Evolutionary conservation across 371 early-diverging fungal genomes (phyloP), one percentile per base, ranked within the genome.

Genomic region (Capillidium rhysosporum): DNA sequence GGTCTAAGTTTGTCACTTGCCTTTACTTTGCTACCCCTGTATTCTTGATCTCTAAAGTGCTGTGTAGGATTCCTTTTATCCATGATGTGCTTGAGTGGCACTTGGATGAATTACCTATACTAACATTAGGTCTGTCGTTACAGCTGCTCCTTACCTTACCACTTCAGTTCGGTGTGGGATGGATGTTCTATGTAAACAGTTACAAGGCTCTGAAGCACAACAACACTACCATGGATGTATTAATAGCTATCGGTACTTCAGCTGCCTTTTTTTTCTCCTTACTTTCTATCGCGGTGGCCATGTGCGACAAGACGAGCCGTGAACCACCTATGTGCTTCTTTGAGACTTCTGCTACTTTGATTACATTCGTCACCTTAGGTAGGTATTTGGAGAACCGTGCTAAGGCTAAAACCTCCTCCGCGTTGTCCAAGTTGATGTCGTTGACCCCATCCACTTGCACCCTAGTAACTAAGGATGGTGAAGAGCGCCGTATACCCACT

Each of bases 221-320:
- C 3, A 74, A 75, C 30, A 84, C 91, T 46, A 96, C 89, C 24
- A 96, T 96, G 97, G 97, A 96, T 63, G 91, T 92, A 18, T 67
- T 96, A 25, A 76, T 96, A 12, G 71, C 82, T 0, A 60, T 92
- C 1, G 90, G 93, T 16, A 94, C 97, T 0, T 57, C 84, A 31
- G 69, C 83, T 20, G 84, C 95, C 0, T 96, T 82, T 57, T 55
- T 71, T 14, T 92, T 88, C 61, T 82, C 82, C 25, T 65, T 81
- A 63, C 46, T 72, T 9, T 46, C 60, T 40, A 48, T 69, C 28
- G 47, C 79, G 1, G 52, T 59, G 20, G 59, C 55, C 26, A 60
- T 56, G 52, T 30, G 28, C 20, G 48, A 47, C 24, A 31, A 29
- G 7, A 31, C 51, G 3, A 18, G 23, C 25, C 14, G n/a, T 10